These are phyloP conservation scores for Boletus barrowsii DNA, from an alignment of 768 basidiomycete species.

Conservation along the genomic window DNA sequence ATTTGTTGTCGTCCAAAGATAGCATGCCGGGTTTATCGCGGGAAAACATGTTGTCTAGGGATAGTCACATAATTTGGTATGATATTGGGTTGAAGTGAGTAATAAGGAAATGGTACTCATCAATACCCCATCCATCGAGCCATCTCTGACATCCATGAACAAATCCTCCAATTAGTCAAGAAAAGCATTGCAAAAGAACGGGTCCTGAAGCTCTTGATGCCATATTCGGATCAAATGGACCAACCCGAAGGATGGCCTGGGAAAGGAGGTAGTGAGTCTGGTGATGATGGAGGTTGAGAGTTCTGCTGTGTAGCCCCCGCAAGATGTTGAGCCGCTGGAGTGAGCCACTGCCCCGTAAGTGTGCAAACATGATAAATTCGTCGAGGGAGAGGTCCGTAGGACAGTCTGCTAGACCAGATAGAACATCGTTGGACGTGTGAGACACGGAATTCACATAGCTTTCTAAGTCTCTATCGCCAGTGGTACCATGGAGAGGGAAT, in stretches of 20 bases:
- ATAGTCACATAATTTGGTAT: no score
- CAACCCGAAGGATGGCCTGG: neutral
- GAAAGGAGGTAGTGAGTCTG: neutral
- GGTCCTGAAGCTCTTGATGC: neutral
- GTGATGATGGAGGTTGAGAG: neutral
- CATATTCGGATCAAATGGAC: neutral
- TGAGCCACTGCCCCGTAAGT: neutral
- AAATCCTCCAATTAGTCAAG: neutral
- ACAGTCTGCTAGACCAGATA: neutral
- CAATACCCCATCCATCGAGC: conserved; percentile 23
- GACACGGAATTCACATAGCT: neutral
- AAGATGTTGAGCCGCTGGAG: neutral
- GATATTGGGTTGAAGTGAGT: no score
- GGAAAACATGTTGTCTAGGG: no score
- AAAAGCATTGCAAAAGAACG: neutral
- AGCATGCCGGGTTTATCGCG: no score
- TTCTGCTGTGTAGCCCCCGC: neutral
- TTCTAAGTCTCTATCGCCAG: neutral
- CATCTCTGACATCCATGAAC: neutral
- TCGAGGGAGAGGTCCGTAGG: neutral
- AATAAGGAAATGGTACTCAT: conserved; percentile 33
- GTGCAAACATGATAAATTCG: neutral
- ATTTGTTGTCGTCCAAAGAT: no score
- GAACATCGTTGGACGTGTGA: neutral
- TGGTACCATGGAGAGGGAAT: no score